Conservation (phyloP, 495 filamentous ascomycete genomes). For the Penicillium ochrochloron region DNA sequence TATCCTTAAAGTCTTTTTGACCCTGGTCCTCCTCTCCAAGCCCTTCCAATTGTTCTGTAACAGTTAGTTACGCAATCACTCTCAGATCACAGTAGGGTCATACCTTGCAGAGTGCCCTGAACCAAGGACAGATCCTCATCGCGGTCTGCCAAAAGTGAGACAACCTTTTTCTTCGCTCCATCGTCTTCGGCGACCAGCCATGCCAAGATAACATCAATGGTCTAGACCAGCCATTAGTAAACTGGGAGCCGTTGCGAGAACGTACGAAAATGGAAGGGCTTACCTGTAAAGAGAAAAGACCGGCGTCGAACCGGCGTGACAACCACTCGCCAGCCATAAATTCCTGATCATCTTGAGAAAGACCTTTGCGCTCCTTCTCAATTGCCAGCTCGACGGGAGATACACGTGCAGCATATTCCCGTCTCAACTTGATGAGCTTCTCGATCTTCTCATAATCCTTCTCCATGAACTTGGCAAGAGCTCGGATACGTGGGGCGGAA, state of each 20-base stretch:
- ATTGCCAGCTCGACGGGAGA: slow-evolving; percentile 70
- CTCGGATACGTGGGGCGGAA: slow-evolving; percentile 78
- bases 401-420: slow-evolving; percentile 71
- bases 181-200: slow-evolving; percentile 94
- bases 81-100: slow-evolving; percentile 12
- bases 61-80: slow-evolving; percentile 25
- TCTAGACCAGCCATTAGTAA: slow-evolving; percentile 40
- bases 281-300: slow-evolving; percentile 80
- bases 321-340: slow-evolving; percentile 78
- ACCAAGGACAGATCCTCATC: slow-evolving; percentile 68
- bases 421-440: slow-evolving; percentile 70
- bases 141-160: slow-evolving; percentile 64
- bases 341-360: slow-evolving; percentile 61
- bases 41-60: slow-evolving; percentile 65
- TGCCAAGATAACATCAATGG: slow-evolving; percentile 83
- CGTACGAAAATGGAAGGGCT: not conserved
- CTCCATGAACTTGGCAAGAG: slow-evolving; percentile 93
- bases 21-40: slow-evolving; percentile 60
- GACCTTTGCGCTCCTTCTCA: slow-evolving; percentile 52
- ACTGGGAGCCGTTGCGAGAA: not conserved
- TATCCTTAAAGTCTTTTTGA: slow-evolving; percentile 66
- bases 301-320: slow-evolving; percentile 82
- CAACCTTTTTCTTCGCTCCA: slow-evolving; percentile 71
- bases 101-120: slow-evolving; percentile 70
- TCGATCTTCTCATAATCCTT: slow-evolving; percentile 86